Evolutionary conservation across 2,329 filamentous ascomycete species (phyloP).

Genomic region (Botrytis squamosa): DNA sequence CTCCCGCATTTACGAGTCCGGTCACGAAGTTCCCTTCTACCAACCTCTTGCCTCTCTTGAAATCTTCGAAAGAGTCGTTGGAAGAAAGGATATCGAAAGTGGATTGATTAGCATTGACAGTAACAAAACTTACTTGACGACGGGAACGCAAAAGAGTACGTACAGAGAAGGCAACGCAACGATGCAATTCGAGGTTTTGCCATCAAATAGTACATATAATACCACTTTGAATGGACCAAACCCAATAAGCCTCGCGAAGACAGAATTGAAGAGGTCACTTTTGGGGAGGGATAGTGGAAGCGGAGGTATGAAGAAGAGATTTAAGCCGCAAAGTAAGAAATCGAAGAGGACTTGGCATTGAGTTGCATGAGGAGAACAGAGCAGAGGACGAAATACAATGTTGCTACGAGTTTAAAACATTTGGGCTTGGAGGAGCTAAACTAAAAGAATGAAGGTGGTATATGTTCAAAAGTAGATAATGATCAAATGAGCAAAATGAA

Average conservation of each 20-base stretch:
- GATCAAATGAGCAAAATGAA: neutral
- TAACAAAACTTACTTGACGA: conserved; percentile 24
- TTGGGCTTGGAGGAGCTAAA: neutral
- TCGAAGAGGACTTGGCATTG: neutral
- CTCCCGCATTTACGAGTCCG: conserved; percentile 62
- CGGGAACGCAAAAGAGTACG: conserved; percentile 30
- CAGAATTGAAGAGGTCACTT: conserved; percentile 19
- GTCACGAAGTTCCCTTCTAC: conserved; percentile 57
- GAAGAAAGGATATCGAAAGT: conserved; percentile 48
- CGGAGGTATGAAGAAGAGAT: neutral
- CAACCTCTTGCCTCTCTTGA: conserved; percentile 52
- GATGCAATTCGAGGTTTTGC: conserved; percentile 46
- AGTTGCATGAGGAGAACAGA: neutral
- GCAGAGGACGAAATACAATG: neutral
- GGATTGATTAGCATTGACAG: conserved; percentile 51
- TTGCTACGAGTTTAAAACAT: neutral
- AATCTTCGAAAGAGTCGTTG: conserved; percentile 52
- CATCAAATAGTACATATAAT: conserved; percentile 49
- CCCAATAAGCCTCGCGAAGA: conserved; percentile 8
- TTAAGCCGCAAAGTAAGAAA: neutral
- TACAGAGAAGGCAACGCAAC: conserved; percentile 39
- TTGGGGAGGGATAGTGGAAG: conserved; percentile 7
- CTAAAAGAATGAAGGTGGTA: neutral
- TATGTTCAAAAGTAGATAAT: neutral
- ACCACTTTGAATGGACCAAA: conserved; percentile 45